phyloP scores from a whole-genome alignment of 768 basidiomycete genomes.

The Podaxis sp. region DNA sequence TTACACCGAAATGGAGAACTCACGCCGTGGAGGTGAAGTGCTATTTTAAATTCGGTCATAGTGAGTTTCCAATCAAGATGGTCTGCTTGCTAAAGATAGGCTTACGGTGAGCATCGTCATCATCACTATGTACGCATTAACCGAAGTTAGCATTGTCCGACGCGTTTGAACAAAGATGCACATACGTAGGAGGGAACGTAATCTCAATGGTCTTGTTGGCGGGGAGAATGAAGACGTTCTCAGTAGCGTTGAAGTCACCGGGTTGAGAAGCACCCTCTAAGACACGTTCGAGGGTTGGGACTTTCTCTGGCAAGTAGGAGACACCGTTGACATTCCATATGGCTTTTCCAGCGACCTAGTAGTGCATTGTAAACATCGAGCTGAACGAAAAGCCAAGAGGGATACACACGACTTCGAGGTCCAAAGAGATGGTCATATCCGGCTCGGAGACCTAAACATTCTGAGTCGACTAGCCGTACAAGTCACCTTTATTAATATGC shows the following conservation, averaged over 20 bases:
- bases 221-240: constrained; percentile 26
- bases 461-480: background rate
- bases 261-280: constrained; percentile 18
- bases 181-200: constrained; percentile 21
- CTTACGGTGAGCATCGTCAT: constrained; percentile 17
- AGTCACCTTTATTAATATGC: background rate
- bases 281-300: constrained; percentile 29
- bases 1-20: background rate
- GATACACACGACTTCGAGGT: constrained; percentile 21
- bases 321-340: constrained; percentile 32
- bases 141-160: background rate
- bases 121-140: constrained; percentile 5
- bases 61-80: background rate
- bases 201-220: constrained; percentile 25
- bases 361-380: background rate
- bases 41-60: background rate
- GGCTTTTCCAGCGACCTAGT: constrained; percentile 17
- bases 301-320: constrained; percentile 22
- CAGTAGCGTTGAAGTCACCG: constrained; percentile 23
- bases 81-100: background rate
- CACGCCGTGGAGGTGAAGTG: constrained; percentile 19
- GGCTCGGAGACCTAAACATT: constrained; percentile 7
- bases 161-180: background rate
- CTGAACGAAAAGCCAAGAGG: constrained; percentile 12
- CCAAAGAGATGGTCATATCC: constrained; percentile 28